Percentiles rank a stretch among this genome's conserved stretches.
Conservation (phyloP, 352 stramenopile genomes). For the Blastocystis sp. region DNA sequence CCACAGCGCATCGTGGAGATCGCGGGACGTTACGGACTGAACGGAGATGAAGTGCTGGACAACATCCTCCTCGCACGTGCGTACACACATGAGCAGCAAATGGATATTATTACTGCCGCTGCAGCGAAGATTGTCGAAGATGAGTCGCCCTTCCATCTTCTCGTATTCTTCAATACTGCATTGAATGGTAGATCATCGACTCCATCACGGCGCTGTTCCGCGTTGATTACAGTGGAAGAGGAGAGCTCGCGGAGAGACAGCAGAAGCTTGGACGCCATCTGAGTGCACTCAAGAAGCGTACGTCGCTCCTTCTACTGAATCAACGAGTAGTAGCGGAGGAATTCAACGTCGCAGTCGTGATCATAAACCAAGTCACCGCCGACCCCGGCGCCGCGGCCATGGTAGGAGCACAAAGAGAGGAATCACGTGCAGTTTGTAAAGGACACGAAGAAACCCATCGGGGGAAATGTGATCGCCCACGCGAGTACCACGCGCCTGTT, state of each 20-base stretch:
- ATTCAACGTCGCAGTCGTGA: constrained; percentile 90
- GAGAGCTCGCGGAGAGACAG: constrained; percentile 85
- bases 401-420: background rate
- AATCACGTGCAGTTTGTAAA: constrained; percentile 75
- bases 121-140: constrained; percentile 77
- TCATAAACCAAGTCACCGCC: constrained; percentile 88
- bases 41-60: constrained; percentile 87
- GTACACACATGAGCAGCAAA: constrained; percentile 85
- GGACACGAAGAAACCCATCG: constrained; percentile 77
- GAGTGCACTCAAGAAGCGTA: constrained; percentile 80
- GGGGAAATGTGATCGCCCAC: constrained; percentile 91
- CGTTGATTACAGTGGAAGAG: constrained; percentile 84
- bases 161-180: constrained; percentile 80
- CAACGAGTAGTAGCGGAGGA: constrained; percentile 80
- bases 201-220: constrained; percentile 88
- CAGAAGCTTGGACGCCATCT: constrained; percentile 88
- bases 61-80: constrained; percentile 89
- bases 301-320: background rate
- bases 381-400: constrained; percentile 81
- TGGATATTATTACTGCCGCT: constrained; percentile 81
- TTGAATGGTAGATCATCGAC: constrained; percentile 85
- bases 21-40: constrained; percentile 81
- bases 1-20: constrained; percentile 83
- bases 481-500: constrained; percentile 92
- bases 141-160: constrained; percentile 81